Base-by-base conservation (phyloP, 2,329 filamentous ascomycete species). In the Alternaria angustiovoidea region DNA sequence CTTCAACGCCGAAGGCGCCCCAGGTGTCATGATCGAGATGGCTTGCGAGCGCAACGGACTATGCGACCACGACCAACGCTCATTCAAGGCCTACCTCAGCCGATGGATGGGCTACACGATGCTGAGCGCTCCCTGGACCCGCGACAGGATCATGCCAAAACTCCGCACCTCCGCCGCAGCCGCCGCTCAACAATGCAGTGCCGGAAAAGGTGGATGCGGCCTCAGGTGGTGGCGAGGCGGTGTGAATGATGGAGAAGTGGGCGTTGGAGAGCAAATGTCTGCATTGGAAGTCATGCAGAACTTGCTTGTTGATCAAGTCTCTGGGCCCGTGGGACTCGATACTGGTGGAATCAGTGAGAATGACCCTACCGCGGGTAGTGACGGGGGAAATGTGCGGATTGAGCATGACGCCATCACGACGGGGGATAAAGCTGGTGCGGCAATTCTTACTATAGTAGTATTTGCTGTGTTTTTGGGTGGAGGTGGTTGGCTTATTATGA, bases 401-500 rank as follows among this genome's bases (percentile, higher is more conserved):
- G 55, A 61, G 11, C 67, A 67, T 52, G 58, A 72, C 18, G 51
- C 61, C 1, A 83, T 88, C 28, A 86, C 85, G 2, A 82, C 82
- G 0, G 87, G 82, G 6, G 91, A 93, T 68, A 86, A 81, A 60
- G 89, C 86, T 7, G 91, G 90, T 12, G 91, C 90, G 20, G 86
- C 85, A 4, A 84, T 93, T 57, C 62, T 87, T 46, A 93, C 90
- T 1, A 76, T 85, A 4, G 46, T 88, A 7, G 74, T 89, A 4
- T 72, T 91, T 1, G 68, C 82, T 1, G 78, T 82, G 3, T 76
- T 91, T 38, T 62, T 89, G 22, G 82, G 82, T 0, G 86, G 86
- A 7, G 81, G 79, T 20, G 82, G 80, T 74, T 85, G 84, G 78
- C 82, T 86, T 80, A 76, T 83, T 8, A 62, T 56, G 34, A 51